Conservation (phyloP, 2,329 filamentous ascomycete species). For the Chlorencoelia australis region DNA sequence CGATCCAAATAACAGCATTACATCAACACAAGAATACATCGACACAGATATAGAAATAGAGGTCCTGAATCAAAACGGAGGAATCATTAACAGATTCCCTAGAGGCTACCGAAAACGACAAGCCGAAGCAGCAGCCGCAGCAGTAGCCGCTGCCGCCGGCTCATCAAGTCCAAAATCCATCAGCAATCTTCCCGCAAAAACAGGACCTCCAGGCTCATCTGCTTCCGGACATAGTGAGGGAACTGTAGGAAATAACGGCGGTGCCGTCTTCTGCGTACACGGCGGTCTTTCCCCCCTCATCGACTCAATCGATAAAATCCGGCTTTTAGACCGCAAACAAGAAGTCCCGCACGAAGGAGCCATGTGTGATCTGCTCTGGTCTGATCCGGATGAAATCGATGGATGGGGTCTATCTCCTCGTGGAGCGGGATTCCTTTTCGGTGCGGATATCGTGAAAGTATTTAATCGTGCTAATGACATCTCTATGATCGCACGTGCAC, state of each 20-base stretch:
- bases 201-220: slow-evolving; percentile 69
- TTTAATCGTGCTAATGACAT: slow-evolving; percentile 96
- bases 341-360: slow-evolving; percentile 97
- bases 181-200: slow-evolving; percentile 37
- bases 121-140: slow-evolving; percentile 31
- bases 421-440: slow-evolving; percentile 91
- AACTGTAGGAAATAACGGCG: slow-evolving; percentile 56
- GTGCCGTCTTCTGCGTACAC: slow-evolving; percentile 90
- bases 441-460: slow-evolving; percentile 85
- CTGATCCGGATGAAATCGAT: slow-evolving; percentile 94
- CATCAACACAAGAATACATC: slow-evolving; percentile 36
- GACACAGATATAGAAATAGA: slow-evolving; percentile 84
- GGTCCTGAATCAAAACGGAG: slow-evolving; percentile 75
- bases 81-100: slow-evolving; percentile 64
- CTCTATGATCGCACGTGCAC: slow-evolving; percentile 82
- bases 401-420: slow-evolving; percentile 74
- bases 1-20: slow-evolving; percentile 38
- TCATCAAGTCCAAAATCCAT: slow-evolving; percentile 17
- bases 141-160: slow-evolving; percentile 25
- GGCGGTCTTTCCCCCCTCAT: slow-evolving; percentile 86
- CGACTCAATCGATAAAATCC: slow-evolving; percentile 90
- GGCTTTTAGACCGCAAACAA: slow-evolving; percentile 89
- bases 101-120: slow-evolving; percentile 32
- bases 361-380: slow-evolving; percentile 98
- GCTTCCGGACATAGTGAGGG: slow-evolving; percentile 61